Evolutionary conservation across 208 protist species (phyloP).

Genomic region (Borovskyia barvae): DNA sequence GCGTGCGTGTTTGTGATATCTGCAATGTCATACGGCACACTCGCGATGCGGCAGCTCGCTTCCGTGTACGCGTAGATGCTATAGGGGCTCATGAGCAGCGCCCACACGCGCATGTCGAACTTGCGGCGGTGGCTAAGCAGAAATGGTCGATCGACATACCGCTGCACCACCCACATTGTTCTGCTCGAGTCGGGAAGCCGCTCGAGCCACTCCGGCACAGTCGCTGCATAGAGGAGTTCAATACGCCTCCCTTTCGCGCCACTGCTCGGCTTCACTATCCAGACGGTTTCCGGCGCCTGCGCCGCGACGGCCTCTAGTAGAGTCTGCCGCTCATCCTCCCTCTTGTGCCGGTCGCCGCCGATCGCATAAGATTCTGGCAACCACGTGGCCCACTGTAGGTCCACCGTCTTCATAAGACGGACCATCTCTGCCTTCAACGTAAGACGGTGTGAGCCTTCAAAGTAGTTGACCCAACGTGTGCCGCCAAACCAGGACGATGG

Average conservation of each 20-base stretch:
- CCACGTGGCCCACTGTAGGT: slow-evolving; percentile 48
- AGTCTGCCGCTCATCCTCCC: slow-evolving; percentile 46
- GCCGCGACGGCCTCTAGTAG: slow-evolving; percentile 37
- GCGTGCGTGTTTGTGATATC: slow-evolving; percentile 43
- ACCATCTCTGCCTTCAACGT: slow-evolving; percentile 86
- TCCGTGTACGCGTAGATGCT: slow-evolving; percentile 82
- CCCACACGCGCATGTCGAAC: slow-evolving; percentile 91
- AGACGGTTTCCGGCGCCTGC: slow-evolving; percentile 33
- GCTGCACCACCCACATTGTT: slow-evolving; percentile 74
- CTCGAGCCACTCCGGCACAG: slow-evolving; percentile 44
- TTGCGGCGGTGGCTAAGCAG: slow-evolving; percentile 75
- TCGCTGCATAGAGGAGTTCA: slow-evolving; percentile 30
- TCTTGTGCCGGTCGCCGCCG: slow-evolving; percentile 50
- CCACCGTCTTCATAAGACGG: slow-evolving; percentile 38
- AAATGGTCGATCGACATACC: slow-evolving; percentile 84
- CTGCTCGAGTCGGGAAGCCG: slow-evolving; percentile 14
- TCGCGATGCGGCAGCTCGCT: slow-evolving; percentile 81
- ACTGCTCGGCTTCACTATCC: slow-evolving; percentile 88
- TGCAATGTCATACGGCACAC: slow-evolving; percentile 46
- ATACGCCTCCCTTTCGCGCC: slow-evolving; percentile 83
- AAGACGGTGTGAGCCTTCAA: slow-evolving; percentile 73
- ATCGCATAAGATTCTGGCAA: slow-evolving; percentile 81
- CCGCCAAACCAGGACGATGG: slow-evolving; percentile 55
- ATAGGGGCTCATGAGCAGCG: slow-evolving; percentile 56
- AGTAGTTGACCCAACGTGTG: slow-evolving; percentile 88